Conservation (phyloP, 2,329 filamentous ascomycete genomes). For the Ophiobolus disseminans region DNA sequence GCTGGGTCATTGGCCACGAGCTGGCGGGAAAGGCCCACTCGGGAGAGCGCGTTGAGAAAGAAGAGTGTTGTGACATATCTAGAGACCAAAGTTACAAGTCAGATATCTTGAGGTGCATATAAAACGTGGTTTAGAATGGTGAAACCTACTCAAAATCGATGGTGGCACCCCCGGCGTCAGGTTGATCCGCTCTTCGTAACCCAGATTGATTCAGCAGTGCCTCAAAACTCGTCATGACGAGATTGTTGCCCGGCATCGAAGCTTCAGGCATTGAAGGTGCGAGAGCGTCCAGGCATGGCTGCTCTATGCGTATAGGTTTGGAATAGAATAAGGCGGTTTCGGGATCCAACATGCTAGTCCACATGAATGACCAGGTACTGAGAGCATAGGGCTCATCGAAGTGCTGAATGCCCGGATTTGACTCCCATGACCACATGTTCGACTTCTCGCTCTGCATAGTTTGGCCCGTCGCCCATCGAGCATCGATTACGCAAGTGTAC, state of each 20-base stretch:
- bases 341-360: neutral
- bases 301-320: neutral
- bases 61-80: slow-evolving; percentile 7
- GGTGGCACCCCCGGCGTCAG: neutral
- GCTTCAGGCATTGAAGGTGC: slow-evolving; percentile 1
- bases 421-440: neutral
- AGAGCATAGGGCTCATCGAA: neutral
- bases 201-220: slow-evolving; percentile 4
- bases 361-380: neutral
- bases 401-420: neutral
- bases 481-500: neutral
- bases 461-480: slow-evolving; percentile 5
- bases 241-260: neutral
- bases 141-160: neutral
- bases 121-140: neutral
- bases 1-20: neutral
- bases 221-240: slow-evolving; percentile 4
- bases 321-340: neutral
- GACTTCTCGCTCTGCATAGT: neutral
- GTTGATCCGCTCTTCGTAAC: neutral
- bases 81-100: neutral
- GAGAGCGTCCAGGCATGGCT: slow-evolving; percentile 3
- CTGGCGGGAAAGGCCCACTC: slow-evolving; percentile 3
- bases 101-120: neutral
- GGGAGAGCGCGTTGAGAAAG: slow-evolving; percentile 5